Conservation (phyloP, 768 basidiomycete species). For the Pulveroboletus ravenelii region DNA sequence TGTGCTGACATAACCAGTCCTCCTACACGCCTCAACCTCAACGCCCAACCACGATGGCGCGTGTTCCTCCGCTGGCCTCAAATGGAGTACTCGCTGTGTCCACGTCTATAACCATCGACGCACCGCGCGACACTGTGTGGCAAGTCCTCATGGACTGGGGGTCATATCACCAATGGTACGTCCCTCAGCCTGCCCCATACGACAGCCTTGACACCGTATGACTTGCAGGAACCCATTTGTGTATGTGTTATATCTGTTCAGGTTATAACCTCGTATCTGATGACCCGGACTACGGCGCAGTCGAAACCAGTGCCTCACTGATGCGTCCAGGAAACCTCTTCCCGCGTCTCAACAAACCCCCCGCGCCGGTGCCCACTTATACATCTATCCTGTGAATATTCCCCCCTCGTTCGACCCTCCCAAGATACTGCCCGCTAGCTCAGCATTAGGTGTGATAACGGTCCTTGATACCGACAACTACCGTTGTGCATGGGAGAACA, state of each 20-base stretch:
- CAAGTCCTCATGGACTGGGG: constrained; percentile 53
- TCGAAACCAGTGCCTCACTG: constrained; percentile 45
- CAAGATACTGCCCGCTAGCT: constrained; percentile 29
- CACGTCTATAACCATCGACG: constrained; percentile 52
- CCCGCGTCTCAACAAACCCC: constrained; percentile 43
- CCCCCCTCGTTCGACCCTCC: constrained; percentile 52
- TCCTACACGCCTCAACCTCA: no score
- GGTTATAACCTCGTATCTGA: not conserved
- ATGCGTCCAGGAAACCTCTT: constrained; percentile 38
- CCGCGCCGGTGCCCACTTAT: constrained; percentile 42
- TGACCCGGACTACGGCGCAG: constrained; percentile 26
- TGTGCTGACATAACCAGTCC: not conserved
- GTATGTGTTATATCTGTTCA: constrained; percentile 34
- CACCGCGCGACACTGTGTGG: constrained; percentile 61
- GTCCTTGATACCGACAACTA: constrained; percentile 48
- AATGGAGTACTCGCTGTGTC: constrained; percentile 45
- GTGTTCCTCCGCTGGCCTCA: constrained; percentile 37
- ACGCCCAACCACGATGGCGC: not conserved
- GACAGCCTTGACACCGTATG: constrained; percentile 1
- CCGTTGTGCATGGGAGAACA: constrained; percentile 53
- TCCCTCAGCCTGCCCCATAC: not conserved
- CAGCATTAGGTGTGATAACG: constrained; percentile 44
- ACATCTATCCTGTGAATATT: constrained; percentile 51
- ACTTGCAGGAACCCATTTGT: constrained; percentile 61
- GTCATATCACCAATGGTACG: constrained; percentile 60